Percentiles rank a stretch among this genome's conserved stretches.
These are phyloP conservation scores for Cercospora beticola DNA, from an alignment of 2,329 filamentous ascomycete genomes.

Conservation along the genomic window DNA sequence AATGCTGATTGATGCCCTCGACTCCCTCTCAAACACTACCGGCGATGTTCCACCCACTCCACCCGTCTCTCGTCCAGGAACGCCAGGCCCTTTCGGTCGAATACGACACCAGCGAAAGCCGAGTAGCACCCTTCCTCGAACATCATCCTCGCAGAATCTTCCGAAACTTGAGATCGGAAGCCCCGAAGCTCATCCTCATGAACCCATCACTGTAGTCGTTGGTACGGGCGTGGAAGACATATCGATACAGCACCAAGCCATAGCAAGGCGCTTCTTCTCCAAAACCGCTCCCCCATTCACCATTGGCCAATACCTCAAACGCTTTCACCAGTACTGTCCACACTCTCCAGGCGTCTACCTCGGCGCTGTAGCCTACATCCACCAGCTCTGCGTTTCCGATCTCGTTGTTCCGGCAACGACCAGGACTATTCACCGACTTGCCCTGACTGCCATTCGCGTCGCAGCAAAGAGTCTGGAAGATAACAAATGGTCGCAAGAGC, in stretches of 20 bases:
- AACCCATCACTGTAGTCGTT: conserved; percentile 48
- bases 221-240: conserved; percentile 70
- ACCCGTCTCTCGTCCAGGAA: conserved; percentile 61
- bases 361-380: conserved; percentile 82
- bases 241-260: conserved; percentile 76
- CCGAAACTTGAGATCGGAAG: conserved; percentile 35
- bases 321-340: conserved; percentile 86
- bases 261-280: conserved; percentile 90
- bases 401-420: conserved; percentile 75
- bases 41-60: conserved; percentile 81
- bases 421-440: conserved; percentile 80
- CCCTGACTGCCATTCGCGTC: conserved; percentile 79
- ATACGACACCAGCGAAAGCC: conserved; percentile 13
- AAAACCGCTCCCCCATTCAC: conserved; percentile 81
- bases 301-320: conserved; percentile 78
- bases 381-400: conserved; percentile 72
- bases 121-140: conserved; percentile 42
- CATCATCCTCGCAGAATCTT: conserved; percentile 47
- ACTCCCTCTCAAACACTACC: conserved; percentile 66
- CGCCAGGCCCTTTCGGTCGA: conserved; percentile 49
- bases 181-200: conserved; percentile 52
- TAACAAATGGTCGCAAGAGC: conserved; percentile 77
- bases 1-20: conserved; percentile 63
- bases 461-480: conserved; percentile 97
- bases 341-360: conserved; percentile 94